Percentiles rank a stretch among this genome's conserved stretches.
phyloP scores from a whole-genome alignment of 176 grass and related monocot species.

The Avena insularis region DNA sequence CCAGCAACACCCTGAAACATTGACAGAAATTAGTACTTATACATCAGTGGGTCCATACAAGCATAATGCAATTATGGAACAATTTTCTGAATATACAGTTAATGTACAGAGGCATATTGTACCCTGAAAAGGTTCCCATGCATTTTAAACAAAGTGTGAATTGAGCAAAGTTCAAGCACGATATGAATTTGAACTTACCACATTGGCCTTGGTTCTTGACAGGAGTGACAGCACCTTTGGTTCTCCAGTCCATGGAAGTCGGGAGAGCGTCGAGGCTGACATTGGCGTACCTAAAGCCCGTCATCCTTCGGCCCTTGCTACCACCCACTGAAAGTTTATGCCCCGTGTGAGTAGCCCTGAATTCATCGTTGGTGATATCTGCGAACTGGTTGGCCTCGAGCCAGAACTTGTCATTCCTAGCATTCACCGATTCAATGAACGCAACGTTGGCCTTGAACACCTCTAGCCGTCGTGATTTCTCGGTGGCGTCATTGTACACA shows the following conservation, averaged over 20 bases:
- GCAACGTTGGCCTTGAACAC: neutral
- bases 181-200: neutral
- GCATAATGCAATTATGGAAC: neutral
- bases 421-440: neutral
- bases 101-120: neutral
- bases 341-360: neutral
- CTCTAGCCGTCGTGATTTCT: neutral
- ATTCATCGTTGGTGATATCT: neutral
- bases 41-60: neutral
- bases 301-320: neutral
- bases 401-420: neutral
- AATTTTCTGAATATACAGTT: neutral
- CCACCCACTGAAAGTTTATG: neutral
- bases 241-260: neutral
- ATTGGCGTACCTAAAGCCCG: neutral
- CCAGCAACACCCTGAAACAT: neutral
- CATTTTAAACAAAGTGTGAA: neutral
- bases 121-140: neutral
- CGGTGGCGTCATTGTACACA: neutral
- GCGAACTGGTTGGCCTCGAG: neutral
- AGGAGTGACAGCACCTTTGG: neutral
- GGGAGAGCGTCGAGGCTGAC: neutral
- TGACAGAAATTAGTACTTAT: neutral
- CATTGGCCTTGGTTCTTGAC: neutral
- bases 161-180: neutral